Percentiles rank a stretch among this genome's conserved stretches.
Conservation (phyloP, 345 rosid genomes). For the Adansonia digitata region DNA sequence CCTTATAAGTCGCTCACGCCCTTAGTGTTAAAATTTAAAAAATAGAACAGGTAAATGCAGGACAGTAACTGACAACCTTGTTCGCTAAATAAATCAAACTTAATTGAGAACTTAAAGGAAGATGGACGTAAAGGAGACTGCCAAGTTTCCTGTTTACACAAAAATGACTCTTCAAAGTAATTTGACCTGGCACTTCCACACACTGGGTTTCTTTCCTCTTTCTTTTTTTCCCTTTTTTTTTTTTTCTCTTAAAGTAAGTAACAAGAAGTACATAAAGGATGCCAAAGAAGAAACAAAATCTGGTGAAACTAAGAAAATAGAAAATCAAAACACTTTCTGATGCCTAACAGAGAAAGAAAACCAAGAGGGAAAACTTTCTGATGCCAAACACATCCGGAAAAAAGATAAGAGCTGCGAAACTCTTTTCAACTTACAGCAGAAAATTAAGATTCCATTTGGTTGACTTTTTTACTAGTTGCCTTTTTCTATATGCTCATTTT, state of each 20-base stretch:
- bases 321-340: not conserved
- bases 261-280: not conserved
- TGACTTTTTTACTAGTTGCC: too few species aligned
- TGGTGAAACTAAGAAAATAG: not conserved
- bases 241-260: not conserved
- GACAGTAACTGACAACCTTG: not conserved
- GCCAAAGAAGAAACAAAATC: not conserved
- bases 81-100: not conserved
- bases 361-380: not conserved
- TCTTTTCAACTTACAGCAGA: not conserved
- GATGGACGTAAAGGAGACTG: not conserved
- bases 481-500: not conserved
- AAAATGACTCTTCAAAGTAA: not conserved
- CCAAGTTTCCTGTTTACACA: not conserved
- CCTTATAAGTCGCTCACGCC: not conserved
- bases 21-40: not conserved
- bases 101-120: not conserved
- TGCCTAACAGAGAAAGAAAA: not conserved
- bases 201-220: too few species aligned
- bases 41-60: not conserved
- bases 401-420: not conserved
- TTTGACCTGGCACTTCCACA: not conserved
- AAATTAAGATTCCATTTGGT: too few species aligned
- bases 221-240: too few species aligned
- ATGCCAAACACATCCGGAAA: not conserved